Evolutionary conservation across 2,329 filamentous ascomycete species (phyloP).

Genomic region (Xylaria sp.): DNA sequence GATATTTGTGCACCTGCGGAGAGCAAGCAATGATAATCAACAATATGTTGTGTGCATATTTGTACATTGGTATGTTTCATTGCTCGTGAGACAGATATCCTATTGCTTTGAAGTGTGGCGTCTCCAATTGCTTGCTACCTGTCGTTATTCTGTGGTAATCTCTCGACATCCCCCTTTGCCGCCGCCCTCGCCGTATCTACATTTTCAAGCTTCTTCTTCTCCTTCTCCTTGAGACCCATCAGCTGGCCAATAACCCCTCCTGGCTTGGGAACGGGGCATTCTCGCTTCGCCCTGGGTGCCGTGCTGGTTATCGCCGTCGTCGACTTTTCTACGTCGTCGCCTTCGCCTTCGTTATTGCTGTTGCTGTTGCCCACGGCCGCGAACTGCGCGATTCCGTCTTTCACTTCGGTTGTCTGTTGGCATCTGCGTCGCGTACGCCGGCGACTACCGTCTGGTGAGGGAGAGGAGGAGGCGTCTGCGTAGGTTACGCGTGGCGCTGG

Average conservation of each 20-base stretch:
- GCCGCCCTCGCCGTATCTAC: not conserved
- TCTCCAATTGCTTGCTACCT: slow-evolving; percentile 20
- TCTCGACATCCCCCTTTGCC: not conserved
- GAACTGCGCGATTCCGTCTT: slow-evolving; percentile 63
- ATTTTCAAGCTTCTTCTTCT: not conserved
- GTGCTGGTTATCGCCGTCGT: slow-evolving; percentile 25
- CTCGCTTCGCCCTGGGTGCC: slow-evolving; percentile 64
- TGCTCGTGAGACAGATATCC: not conserved
- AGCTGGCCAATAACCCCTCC: slow-evolving; percentile 82
- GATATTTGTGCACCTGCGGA: not conserved
- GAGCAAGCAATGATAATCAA: not conserved
- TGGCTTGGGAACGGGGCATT: slow-evolving; percentile 94
- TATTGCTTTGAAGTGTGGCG: not conserved
- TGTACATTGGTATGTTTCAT: slow-evolving; percentile 19
- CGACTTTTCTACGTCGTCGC: not conserved
- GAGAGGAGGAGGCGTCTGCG: slow-evolving; percentile 70
- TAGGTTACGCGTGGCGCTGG: slow-evolving; percentile 81
- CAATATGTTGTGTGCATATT: slow-evolving; percentile 3
- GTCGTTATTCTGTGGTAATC: slow-evolving; percentile 14
- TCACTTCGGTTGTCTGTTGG: slow-evolving; percentile 51
- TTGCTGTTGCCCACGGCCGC: slow-evolving; percentile 36
- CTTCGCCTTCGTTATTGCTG: slow-evolving; percentile 29
- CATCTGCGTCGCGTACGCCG: slow-evolving; percentile 48
- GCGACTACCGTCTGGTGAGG: slow-evolving; percentile 31
- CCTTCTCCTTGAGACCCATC: slow-evolving; percentile 71